Evolutionary conservation across 352 stramenopile genomes (phyloP).

Genomic region (Phytophthora litchii): DNA sequence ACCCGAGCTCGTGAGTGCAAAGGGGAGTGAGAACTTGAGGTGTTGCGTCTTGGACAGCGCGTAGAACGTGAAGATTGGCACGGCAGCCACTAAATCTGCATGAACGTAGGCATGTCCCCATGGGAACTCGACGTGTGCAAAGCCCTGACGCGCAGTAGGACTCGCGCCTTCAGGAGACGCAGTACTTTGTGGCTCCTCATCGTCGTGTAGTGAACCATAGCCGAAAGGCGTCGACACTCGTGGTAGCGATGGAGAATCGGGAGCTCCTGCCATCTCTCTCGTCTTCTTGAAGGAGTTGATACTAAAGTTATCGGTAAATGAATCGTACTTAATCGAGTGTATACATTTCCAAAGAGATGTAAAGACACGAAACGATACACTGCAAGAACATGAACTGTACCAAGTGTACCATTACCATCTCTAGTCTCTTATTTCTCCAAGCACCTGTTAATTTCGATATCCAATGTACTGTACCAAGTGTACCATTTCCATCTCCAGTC

Average conservation of each 20-base stretch:
- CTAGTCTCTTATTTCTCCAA: no score
- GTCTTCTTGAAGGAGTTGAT: constrained; percentile 23
- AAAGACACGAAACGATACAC: constrained; percentile 25
- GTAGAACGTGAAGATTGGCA: constrained; percentile 83
- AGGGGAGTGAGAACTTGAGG: constrained; percentile 72
- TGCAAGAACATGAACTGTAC: constrained; percentile 10
- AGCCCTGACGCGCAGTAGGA: constrained; percentile 30
- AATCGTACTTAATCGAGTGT: constrained; percentile 19
- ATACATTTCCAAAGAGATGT: constrained; percentile 4
- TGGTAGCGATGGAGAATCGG: constrained; percentile 22
- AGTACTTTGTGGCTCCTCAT: constrained; percentile 21
- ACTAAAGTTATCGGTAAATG: neutral
- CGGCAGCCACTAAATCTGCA: constrained; percentile 54
- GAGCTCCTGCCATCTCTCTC: constrained; percentile 27
- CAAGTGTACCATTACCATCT: neutral
- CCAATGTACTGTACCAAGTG: neutral
- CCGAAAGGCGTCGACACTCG: constrained; percentile 74
- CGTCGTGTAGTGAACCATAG: constrained; percentile 55
- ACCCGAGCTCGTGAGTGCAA: constrained; percentile 55
- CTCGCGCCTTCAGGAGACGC: constrained; percentile 14
- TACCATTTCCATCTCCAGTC: neutral
- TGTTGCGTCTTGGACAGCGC: constrained; percentile 62
- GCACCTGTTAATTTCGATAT: constrained; percentile 6
- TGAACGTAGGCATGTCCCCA: constrained; percentile 80
- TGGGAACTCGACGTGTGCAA: constrained; percentile 73